Evolutionary conservation across 768 basidiomycete species (phyloP).

Genomic region (Leccinum longicurvipes): DNA sequence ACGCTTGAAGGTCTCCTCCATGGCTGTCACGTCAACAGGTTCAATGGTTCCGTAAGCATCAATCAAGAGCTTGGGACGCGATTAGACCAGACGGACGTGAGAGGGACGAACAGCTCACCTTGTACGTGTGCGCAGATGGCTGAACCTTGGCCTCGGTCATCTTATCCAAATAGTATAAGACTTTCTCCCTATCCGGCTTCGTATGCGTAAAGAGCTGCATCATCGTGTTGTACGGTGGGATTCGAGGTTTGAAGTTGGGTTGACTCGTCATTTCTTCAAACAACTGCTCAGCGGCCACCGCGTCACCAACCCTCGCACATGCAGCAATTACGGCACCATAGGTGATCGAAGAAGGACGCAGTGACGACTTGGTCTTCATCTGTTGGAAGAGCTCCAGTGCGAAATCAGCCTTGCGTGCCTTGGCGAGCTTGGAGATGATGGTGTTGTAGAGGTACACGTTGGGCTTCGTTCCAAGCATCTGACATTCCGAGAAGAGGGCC

Average conservation of each 20-base stretch:
- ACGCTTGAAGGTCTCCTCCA: conserved; percentile 73
- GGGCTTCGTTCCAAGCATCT: conserved; percentile 62
- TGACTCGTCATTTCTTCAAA: conserved; percentile 81
- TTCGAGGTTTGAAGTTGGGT: conserved; percentile 76
- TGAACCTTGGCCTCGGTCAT: conserved; percentile 57
- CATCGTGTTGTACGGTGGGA: conserved; percentile 98
- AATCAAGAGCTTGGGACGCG: conserved; percentile 63
- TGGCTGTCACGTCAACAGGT: conserved; percentile 68
- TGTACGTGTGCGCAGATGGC: conserved; percentile 93
- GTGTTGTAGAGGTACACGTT: conserved; percentile 95
- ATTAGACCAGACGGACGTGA: not conserved
- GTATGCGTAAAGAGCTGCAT: conserved; percentile 93
- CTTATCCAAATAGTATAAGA: conserved; percentile 70
- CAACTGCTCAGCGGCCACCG: conserved; percentile 70
- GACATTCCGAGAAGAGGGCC: conserved; percentile 77
- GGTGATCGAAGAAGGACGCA: conserved; percentile 80
- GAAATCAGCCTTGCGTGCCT: conserved; percentile 89
- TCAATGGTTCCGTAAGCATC: conserved; percentile 86
- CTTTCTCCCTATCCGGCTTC: conserved; percentile 79
- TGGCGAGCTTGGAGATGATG: conserved; percentile 92
- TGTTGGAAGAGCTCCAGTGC: conserved; percentile 84
- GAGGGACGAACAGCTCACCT: conserved; percentile 43
- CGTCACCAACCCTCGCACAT: conserved; percentile 91
- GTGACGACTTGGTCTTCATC: conserved; percentile 62
- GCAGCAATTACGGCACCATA: conserved; percentile 94